Base-by-base conservation (phyloP, 176 grass and related monocot genomes). In the Aechmea fasciata region DNA sequence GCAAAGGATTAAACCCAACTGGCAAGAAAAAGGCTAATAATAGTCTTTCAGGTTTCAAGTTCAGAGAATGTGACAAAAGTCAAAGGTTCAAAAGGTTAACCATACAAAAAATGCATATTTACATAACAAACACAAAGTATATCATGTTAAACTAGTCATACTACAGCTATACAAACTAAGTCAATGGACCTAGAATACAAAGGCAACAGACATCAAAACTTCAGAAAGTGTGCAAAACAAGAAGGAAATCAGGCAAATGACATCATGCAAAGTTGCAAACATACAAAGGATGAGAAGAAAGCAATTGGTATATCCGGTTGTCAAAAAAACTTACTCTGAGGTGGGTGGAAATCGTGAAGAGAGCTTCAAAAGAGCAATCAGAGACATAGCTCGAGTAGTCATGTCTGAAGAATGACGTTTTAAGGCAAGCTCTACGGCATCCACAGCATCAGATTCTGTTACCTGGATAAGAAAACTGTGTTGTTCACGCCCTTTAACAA, bases 381-480 rank as follows among this genome's bases (percentile, higher is more conserved):
- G 87, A 78, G 85, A 99, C 95, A 99, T 99, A 51, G 95, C 84
- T 70, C 84, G 83, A 79, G 87, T 99, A 75, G 84, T 88, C 83
- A 92, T 82, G 75, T 99, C 95, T 29, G 80, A 67, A 69, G 84
- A 85, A 79, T 90, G 82, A 63, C 69, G 69, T 65, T 85, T 93
- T 72, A 99, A 82, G 75, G 74, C 73, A 23, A 76, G 28, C 77
- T 99, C 95, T 74, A 99, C 72, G 78, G 78, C 85, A 93, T 99
- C 95, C 69, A 90, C 79, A 26, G 82, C 90, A 83, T 99, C 95
- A 84, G 87, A 99, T 83, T 99, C 95, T 74, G 87, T 99, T 71
- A 93, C 95, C 95, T 99, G 82, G 71, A 90, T 47, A 84, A 83
- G 29, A 71, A 61, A 86, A 72, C 66, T 29, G 14, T 69, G 71